A percentile compares a stretch with the other conserved stretches of the same genome.
Conservation (phyloP, 805 yeast species). For the Scheffersomyces spartinae region DNA sequence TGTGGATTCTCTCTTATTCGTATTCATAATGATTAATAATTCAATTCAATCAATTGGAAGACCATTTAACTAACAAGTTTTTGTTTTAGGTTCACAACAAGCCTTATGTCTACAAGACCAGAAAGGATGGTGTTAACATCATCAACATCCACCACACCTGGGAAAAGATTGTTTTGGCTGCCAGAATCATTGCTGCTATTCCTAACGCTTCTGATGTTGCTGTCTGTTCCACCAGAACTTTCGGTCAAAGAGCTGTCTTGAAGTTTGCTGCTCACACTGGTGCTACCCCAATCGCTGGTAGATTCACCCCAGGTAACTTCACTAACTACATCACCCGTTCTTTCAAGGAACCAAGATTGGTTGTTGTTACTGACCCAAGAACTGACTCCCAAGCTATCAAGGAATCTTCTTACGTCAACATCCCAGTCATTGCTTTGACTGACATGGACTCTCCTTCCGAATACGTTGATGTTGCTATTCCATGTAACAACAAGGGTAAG, state of each 20-base stretch:
- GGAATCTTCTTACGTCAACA: constrained; percentile 99
- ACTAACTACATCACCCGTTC: constrained; percentile 99
- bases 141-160: constrained; percentile 99
- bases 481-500: constrained; percentile 99
- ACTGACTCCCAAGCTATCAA: constrained; percentile 99
- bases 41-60: too few relatives aligned
- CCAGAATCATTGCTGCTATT: constrained; percentile 98
- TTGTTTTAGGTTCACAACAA: constrained; percentile 76
- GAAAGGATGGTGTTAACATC: constrained; percentile 99
- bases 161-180: constrained; percentile 99
- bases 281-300: constrained; percentile 99
- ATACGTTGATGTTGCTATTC: constrained; percentile 98
- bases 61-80: too few relatives aligned
- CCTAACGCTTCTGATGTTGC: constrained; percentile 98
- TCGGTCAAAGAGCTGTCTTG: constrained; percentile 99
- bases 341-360: constrained; percentile 99
- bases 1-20: too few relatives aligned
- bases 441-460: constrained; percentile 99
- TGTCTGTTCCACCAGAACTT: constrained; percentile 97
- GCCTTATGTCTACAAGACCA: constrained; percentile 93
- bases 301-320: constrained; percentile 99
- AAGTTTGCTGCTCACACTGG: constrained; percentile 99
- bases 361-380: constrained; percentile 99
- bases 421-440: constrained; percentile 98
- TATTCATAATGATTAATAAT: too few relatives aligned